Conservation (phyloP, 805 yeast species). For the Torulaspora maleeae region DNA sequence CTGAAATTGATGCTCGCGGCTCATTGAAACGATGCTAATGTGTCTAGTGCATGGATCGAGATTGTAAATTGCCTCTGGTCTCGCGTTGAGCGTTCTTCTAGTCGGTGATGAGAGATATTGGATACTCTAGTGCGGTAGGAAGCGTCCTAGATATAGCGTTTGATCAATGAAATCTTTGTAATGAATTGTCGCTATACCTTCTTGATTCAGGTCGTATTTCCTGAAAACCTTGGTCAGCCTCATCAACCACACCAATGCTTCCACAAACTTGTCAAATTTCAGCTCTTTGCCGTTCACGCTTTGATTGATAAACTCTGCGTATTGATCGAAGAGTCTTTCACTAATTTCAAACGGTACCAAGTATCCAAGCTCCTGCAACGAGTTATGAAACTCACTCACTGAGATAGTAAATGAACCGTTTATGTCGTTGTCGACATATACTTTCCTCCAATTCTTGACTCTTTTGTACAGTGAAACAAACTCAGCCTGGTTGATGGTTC, state of each 20-base stretch:
- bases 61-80: too few relatives aligned
- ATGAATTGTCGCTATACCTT: slow-evolving; percentile 64
- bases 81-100: too few relatives aligned
- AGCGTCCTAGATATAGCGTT: slow-evolving; percentile 38
- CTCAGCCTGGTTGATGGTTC: slow-evolving; percentile 33
- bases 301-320: slow-evolving; percentile 32
- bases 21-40: too few relatives aligned
- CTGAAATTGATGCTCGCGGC: too few relatives aligned
- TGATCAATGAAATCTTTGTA: slow-evolving; percentile 64
- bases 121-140: slow-evolving; percentile 26
- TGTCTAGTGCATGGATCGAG: too few relatives aligned
- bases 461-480: slow-evolving; percentile 34
- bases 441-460: slow-evolving; percentile 35
- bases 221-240: slow-evolving; percentile 75
- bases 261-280: slow-evolving; percentile 79
- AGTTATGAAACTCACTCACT: slow-evolving; percentile 32
- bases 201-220: slow-evolving; percentile 66
- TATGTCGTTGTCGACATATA: slow-evolving; percentile 36
- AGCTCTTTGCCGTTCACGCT: slow-evolving; percentile 38
- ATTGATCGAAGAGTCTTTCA: slow-evolving; percentile 36
- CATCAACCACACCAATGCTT: slow-evolving; percentile 69
- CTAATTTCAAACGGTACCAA: slow-evolving; percentile 34
- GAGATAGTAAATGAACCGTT: slow-evolving; percentile 34
- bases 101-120: too few relatives aligned
- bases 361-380: slow-evolving; percentile 35